Evolutionary conservation across 2,329 filamentous ascomycete species (phyloP).

Genomic region (Ascocoryne sarcoides): DNA sequence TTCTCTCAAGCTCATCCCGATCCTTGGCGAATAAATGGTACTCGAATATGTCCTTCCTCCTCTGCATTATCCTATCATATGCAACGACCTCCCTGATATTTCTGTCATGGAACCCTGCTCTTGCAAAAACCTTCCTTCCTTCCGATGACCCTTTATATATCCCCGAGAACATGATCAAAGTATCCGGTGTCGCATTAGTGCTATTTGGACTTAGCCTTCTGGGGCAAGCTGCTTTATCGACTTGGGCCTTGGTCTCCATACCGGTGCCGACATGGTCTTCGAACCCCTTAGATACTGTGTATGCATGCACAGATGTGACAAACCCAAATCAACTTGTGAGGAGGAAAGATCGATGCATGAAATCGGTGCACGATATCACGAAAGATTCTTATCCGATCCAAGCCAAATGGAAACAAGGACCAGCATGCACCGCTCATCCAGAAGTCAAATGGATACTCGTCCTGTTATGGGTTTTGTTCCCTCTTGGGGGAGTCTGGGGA

Average conservation of each 20-base stretch:
- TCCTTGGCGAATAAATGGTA: constrained; percentile 22
- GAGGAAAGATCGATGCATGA: constrained; percentile 18
- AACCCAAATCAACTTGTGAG: constrained; percentile 11
- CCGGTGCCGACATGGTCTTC: constrained; percentile 26
- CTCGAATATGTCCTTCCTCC: constrained; percentile 20
- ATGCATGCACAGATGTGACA: constrained; percentile 15
- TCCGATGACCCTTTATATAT: constrained; percentile 3
- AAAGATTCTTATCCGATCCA: constrained; percentile 10
- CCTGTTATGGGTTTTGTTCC: constrained; percentile 17
- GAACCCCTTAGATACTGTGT: constrained; percentile 26
- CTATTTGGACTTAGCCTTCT: constrained; percentile 24
- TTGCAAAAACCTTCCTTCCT: constrained; percentile 11
- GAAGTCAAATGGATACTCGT: constrained; percentile 19
- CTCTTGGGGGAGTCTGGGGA: constrained; percentile 11
- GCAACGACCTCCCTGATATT: constrained; percentile 26
- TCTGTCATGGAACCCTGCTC: constrained; percentile 20
- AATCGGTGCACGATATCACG: constrained; percentile 21
- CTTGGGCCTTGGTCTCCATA: constrained; percentile 21
- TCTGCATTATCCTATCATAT: constrained; percentile 25
- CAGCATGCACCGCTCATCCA: constrained; percentile 18
- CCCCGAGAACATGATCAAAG: constrained; percentile 11
- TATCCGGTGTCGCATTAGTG: constrained; percentile 21
- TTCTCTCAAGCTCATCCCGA: constrained; percentile 20
- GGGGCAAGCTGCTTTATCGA: constrained; percentile 23
- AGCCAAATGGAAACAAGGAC: constrained; percentile 18